Evolutionary conservation across 2,329 filamentous ascomycete genomes (phyloP), one percentile per base, ranked within the genome.

Genomic region (Zalaria sp.): DNA sequence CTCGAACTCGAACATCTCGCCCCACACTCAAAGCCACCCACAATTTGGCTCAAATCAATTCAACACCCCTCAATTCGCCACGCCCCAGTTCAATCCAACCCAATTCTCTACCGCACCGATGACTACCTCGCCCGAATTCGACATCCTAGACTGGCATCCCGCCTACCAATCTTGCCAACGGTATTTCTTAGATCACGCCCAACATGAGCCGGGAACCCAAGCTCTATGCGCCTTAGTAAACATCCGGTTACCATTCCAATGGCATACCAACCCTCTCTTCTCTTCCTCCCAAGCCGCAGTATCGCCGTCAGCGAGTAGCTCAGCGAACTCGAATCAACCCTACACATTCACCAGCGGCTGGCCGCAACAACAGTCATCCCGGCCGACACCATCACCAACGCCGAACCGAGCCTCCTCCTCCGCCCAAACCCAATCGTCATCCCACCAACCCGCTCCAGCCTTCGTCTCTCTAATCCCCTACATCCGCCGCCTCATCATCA

Each of bases 131-230:
- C 60, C 66, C 42, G 65, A 69, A 47, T 77, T 88, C 62, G 83
- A 89, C 60, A 83, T 95, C 49, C 81, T 95, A 58, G 83, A 87
- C 46, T 96, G 91, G 91, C 83, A 93, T 59, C 83, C 85, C 6
- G 81, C 83, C 45, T 93, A 93, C 60, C 81, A 91, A 62, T 87
- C 79, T 49, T 98, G 91, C 63, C 79, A 89, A 51, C 77, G 77
- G 43, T 95, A 89, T 66, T 98, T 96, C 57, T 69, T 96, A 54
- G 85, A 95, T 54, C 79, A 89, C 56, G 86, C 87, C 5, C 89
- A 96, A 59, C 80, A 93, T 60, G 82, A 79, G 48, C 74, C 72
- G 11, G 75, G 81, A 6, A 85, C 94, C 9, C 88, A 95, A 63
- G 85, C 87, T 5, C 75, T 95, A 38, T 87, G 87, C 18, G 82